Conservation (phyloP, 2,329 filamentous ascomycete genomes). For the Leptographium flavum region DNA sequence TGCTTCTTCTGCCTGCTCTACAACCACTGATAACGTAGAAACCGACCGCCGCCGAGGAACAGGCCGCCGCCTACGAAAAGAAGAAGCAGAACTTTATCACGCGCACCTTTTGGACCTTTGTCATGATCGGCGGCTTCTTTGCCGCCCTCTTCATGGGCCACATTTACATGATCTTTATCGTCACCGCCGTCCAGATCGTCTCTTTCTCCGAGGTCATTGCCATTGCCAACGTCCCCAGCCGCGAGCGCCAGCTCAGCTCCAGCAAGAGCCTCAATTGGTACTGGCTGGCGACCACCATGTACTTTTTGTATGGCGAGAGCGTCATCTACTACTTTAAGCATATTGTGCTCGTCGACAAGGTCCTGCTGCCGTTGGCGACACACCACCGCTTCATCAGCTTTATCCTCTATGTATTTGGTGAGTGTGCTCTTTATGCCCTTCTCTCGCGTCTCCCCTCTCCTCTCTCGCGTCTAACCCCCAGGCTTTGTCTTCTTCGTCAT, state of each 20-base stretch:
- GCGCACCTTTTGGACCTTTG: constrained; percentile 90
- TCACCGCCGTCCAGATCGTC: constrained; percentile 87
- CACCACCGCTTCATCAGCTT: constrained; percentile 99
- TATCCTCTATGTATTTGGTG: constrained; percentile 92
- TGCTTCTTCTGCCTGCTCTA: neutral
- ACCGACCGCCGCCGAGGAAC: constrained; percentile 24
- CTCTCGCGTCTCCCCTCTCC: neutral
- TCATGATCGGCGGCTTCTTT: constrained; percentile 95
- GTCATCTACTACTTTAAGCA: constrained; percentile 99
- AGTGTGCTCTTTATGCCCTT: neutral
- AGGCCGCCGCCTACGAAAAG: constrained; percentile 72
- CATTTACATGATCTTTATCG: constrained; percentile 89
- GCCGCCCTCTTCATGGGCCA: constrained; percentile 86
- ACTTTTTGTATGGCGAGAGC: constrained; percentile 96
- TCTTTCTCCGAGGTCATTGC: constrained; percentile 99
- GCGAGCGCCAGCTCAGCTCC: constrained; percentile 77
- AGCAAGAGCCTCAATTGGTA: constrained; percentile 99
- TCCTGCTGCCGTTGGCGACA: constrained; percentile 82
- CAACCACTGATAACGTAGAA: constrained; percentile 28
- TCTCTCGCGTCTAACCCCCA: constrained; percentile 23
- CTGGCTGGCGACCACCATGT: constrained; percentile 97
- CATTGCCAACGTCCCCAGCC: constrained; percentile 87
- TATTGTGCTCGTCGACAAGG: constrained; percentile 85
- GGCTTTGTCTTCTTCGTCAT: constrained; percentile 97
- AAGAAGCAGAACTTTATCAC: constrained; percentile 98